A percentile compares a stretch with the other conserved stretches of the same genome.
phyloP scores from a whole-genome alignment of 179 eudicot species.

The Camellia oleifera region DNA sequence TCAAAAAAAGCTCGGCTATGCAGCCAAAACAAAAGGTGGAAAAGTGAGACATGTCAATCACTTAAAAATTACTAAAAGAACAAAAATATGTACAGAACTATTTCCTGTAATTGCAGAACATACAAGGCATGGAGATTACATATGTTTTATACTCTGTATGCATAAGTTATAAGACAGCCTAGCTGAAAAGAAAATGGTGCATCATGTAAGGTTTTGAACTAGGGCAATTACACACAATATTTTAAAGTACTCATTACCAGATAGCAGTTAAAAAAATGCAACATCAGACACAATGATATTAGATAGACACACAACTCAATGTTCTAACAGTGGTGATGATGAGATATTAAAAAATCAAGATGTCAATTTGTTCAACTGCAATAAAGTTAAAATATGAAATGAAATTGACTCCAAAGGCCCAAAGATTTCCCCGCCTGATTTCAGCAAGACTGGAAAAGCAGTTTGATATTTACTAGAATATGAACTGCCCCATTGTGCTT shows the following conservation, averaged over 20 bases:
- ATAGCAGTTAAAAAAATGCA: not conserved
- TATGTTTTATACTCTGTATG: too few species aligned
- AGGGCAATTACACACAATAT: not conserved
- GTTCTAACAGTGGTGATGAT: not conserved
- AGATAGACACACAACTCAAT: not conserved
- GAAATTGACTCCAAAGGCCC: not conserved
- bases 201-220: not conserved
- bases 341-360: not conserved
- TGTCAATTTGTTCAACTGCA: not conserved
- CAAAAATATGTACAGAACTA: not conserved
- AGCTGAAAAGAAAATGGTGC: not conserved
- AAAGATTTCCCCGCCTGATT: not conserved
- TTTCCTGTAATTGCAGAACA: not conserved
- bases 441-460: not conserved
- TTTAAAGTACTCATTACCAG: not conserved
- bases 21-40: not conserved
- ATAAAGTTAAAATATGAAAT: too few species aligned
- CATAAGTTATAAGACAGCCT: too few species aligned
- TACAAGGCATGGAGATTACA: not conserved
- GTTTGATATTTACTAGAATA: not conserved
- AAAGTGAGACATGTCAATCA: not conserved
- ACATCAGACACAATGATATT: not conserved
- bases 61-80: not conserved
- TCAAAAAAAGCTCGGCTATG: constrained; percentile 23
- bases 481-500: not conserved